phyloP scores from a whole-genome alignment of 2,329 filamentous ascomycete genomes.

The Penicillium capsulatum region DNA sequence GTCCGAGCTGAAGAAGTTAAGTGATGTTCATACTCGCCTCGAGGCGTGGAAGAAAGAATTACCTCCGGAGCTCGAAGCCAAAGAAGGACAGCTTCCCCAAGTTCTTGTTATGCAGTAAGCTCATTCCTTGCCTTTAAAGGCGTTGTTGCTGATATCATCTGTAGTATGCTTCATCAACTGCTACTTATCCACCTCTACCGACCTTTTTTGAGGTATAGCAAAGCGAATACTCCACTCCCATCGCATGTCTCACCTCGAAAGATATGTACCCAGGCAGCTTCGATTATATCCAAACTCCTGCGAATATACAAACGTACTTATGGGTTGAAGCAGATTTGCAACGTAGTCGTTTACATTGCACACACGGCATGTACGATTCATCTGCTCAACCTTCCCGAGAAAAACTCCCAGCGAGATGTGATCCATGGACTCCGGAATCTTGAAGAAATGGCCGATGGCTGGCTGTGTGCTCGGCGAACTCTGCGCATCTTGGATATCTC shows the following conservation, averaged over 20 bases:
- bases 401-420: constrained; percentile 83
- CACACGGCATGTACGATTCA: constrained; percentile 95
- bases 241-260: constrained; percentile 84
- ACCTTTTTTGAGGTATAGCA: constrained; percentile 88
- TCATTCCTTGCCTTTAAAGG: background rate
- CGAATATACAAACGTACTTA: constrained; percentile 90
- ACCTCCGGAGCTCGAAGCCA: constrained; percentile 81
- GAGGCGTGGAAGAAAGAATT: constrained; percentile 84
- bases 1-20: constrained; percentile 83
- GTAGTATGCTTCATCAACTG: constrained; percentile 94
- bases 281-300: constrained; percentile 88
- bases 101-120: constrained; percentile 82
- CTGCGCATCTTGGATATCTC: constrained; percentile 80
- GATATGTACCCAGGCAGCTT: constrained; percentile 84
- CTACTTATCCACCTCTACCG: constrained; percentile 94
- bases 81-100: constrained; percentile 82
- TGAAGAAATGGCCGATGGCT: constrained; percentile 92
- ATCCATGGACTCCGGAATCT: constrained; percentile 86
- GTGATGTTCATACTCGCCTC: constrained; percentile 81
- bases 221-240: constrained; percentile 74
- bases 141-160: constrained; percentile 14
- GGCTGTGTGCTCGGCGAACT: constrained; percentile 83
- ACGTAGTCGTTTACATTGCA: constrained; percentile 91
- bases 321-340: constrained; percentile 88
- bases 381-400: constrained; percentile 86